Conservation (phyloP, 1,139 yeast genomes). For the Citeromyces hawaiiensis region DNA sequence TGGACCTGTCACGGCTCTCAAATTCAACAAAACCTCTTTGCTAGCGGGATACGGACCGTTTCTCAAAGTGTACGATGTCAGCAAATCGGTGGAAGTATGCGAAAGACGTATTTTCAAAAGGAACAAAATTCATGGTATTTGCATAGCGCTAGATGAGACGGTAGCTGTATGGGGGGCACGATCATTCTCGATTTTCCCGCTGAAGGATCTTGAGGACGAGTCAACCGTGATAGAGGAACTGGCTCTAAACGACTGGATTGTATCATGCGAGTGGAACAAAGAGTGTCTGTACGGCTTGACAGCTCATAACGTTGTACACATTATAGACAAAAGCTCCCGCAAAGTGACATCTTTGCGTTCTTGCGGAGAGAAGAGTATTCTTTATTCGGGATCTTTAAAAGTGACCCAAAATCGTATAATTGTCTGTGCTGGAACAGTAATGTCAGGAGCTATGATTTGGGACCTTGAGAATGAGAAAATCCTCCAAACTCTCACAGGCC, state of each 20-base stretch:
- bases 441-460: slow-evolving; percentile 83
- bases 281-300: slow-evolving; percentile 42
- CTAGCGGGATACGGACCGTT: slow-evolving; percentile 70
- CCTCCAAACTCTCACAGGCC: slow-evolving; percentile 48
- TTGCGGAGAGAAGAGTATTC: slow-evolving; percentile 65
- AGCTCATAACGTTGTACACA: slow-evolving; percentile 65
- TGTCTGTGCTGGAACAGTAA: slow-evolving; percentile 85
- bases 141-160: slow-evolving; percentile 18
- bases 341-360: slow-evolving; percentile 26
- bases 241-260: slow-evolving; percentile 67
- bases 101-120: slow-evolving; percentile 39
- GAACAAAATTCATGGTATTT: slow-evolving; percentile 73
- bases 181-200: slow-evolving; percentile 36
- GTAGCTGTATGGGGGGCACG: slow-evolving; percentile 61
- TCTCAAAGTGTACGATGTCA: slow-evolving; percentile 39
- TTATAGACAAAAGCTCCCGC: slow-evolving; percentile 22
- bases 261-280: slow-evolving; percentile 36
- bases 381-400: slow-evolving; percentile 73
- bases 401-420: slow-evolving; percentile 26
- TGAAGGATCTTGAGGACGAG: slow-evolving; percentile 15
- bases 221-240: slow-evolving; percentile 22
- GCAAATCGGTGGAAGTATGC: slow-evolving; percentile 23
- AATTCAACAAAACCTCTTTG: slow-evolving; percentile 21
- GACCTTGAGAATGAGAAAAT: slow-evolving; percentile 29
- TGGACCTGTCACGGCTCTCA: slow-evolving; percentile 22